Conservation (phyloP, 768 basidiomycete species). For the Nevesoporus exiguus region DNA sequence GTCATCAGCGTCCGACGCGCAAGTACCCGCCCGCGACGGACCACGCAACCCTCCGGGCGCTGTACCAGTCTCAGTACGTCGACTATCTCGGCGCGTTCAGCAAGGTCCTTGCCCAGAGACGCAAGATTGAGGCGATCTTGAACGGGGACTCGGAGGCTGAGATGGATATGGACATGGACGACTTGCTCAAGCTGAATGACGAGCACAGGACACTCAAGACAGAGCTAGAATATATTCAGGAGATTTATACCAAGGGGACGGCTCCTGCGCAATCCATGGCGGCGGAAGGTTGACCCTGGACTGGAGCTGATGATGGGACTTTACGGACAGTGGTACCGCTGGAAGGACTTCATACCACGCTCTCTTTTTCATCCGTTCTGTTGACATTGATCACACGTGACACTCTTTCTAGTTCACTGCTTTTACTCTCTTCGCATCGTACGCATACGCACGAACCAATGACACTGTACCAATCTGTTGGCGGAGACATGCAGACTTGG, state of each 20-base stretch:
- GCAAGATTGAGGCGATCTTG: slow-evolving; percentile 51
- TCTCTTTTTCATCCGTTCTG: background rate
- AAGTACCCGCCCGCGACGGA: slow-evolving; percentile 42
- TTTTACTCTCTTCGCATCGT: background rate
- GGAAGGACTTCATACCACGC: too few species aligned
- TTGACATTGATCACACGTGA: background rate
- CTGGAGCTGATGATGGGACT: background rate
- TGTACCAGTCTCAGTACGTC: slow-evolving; percentile 50
- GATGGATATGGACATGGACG: slow-evolving; percentile 51
- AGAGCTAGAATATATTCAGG: slow-evolving; percentile 52
- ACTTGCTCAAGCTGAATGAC: slow-evolving; percentile 41
- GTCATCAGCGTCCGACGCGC: slow-evolving; percentile 30
- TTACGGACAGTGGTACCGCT: too few species aligned
- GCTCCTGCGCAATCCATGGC: background rate
- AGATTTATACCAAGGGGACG: slow-evolving; percentile 32
- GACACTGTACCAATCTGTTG: background rate
- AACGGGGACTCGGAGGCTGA: slow-evolving; percentile 54
- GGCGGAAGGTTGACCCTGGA: background rate
- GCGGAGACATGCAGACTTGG: background rate
- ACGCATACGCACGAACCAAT: background rate
- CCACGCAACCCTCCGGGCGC: slow-evolving; percentile 47
- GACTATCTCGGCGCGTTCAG: slow-evolving; percentile 49
- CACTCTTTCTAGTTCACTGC: too few species aligned
- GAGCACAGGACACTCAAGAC: slow-evolving; percentile 46
- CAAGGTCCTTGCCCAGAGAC: slow-evolving; percentile 47